Conservation (phyloP, 192 early-diverging fungal species). For the Physocladia obscura region DNA sequence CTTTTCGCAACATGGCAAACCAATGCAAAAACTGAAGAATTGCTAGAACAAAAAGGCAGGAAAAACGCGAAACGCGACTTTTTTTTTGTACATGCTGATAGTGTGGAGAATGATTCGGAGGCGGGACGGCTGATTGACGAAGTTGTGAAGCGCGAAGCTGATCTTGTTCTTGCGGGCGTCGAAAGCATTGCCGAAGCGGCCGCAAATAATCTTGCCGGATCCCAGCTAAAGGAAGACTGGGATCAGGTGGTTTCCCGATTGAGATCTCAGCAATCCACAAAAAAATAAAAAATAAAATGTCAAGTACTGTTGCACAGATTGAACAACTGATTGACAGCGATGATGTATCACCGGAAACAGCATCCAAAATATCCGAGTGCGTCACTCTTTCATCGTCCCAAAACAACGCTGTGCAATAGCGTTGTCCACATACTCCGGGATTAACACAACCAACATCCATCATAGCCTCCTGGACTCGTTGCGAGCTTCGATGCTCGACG, state of each 20-base stretch:
- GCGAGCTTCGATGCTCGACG: no score
- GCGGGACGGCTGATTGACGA: constrained; percentile 3
- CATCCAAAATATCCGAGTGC: not conserved
- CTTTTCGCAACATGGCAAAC: constrained; percentile 28
- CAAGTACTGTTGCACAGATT: not conserved
- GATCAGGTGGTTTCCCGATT: constrained; percentile 15
- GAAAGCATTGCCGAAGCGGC: not conserved
- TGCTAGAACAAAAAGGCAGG: no score
- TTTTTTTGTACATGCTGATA: constrained; percentile 5
- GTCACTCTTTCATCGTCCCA: not conserved
- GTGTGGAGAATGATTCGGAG: not conserved
- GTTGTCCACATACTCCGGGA: not conserved
- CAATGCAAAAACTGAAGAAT: not conserved
- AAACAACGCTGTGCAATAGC: not conserved
- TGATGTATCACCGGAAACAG: not conserved
- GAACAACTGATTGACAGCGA: not conserved
- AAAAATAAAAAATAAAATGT: not conserved
- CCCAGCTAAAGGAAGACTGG: constrained; percentile 5
- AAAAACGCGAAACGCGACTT: not conserved
- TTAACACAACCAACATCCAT: not conserved
- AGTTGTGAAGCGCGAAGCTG: not conserved
- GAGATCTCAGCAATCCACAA: no score
- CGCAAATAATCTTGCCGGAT: no score
- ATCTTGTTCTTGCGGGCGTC: not conserved
- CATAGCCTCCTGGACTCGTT: no score